These are phyloP conservation scores for Zarea fungicola DNA, from an alignment of 2,329 filamentous ascomycete species.

Conservation along the genomic window DNA sequence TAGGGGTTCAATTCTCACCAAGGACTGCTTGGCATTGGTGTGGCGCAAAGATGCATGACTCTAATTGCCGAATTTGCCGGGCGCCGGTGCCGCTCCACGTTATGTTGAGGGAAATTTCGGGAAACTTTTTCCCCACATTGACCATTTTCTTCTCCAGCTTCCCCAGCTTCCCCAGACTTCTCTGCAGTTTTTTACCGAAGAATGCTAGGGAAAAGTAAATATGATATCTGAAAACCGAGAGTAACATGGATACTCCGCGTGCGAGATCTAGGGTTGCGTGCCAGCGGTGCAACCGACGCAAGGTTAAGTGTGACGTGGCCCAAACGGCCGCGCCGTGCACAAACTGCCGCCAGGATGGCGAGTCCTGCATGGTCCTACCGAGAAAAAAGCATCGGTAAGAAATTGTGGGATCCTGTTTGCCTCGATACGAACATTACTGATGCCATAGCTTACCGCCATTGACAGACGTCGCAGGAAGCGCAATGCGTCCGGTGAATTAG, in stretches of 20 bases:
- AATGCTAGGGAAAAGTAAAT: background rate
- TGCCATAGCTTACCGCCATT: background rate
- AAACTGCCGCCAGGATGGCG: background rate
- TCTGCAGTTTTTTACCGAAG: background rate
- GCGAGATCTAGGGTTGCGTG: conserved; percentile 1
- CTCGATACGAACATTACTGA: background rate
- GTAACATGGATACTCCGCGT: background rate
- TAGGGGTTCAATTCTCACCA: too few species aligned
- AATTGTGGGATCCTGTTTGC: background rate
- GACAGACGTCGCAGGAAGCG: background rate
- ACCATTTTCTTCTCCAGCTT: background rate
- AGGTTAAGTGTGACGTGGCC: conserved; percentile 7
- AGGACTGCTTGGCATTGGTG: too few species aligned
- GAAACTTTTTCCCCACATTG: too few species aligned
- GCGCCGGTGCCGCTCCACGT: too few species aligned
- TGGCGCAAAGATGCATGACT: background rate
- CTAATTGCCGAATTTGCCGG: background rate
- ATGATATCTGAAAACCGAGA: background rate
- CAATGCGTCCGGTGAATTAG: conserved; percentile 1
- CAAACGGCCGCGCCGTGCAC: background rate
- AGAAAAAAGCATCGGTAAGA: conserved; percentile 6
- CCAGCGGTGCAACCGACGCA: background rate
- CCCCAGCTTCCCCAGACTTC: background rate
- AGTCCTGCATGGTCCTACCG: background rate
- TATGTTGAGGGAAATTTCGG: too few species aligned